Base-by-base conservation (phyloP, 2,329 filamentous ascomycete genomes). In the Ophiostoma sp. region DNA sequence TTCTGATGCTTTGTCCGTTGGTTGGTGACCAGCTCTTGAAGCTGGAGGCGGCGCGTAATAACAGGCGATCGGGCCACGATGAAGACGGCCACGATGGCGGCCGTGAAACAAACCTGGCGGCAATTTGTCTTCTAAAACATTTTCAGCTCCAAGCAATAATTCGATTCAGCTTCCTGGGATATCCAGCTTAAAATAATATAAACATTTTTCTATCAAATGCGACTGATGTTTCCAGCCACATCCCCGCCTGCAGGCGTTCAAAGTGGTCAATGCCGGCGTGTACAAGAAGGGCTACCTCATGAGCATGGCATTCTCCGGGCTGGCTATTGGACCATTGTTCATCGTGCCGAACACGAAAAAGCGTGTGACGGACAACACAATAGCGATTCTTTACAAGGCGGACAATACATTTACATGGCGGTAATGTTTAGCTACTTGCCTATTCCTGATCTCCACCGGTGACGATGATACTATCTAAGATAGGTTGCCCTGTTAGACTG, bases 21-120 rank as follows among this genome's bases (percentile, higher is more conserved):
- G 15, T 62, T 20, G 57, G 15, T 62, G 5, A 3, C 27, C 27
- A 33, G 57, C 27, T 35, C 27, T 17, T 33, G 17, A 15, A 31
- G 65, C 39, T 67, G 39, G 20, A 5, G 17, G 7, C 44, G 54
- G 69, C 69, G 69, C 69, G 57, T 70, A 70, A 35, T 41, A 60
- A 70, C 39, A 68, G 69, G 69, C 20, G 54, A 48, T 31, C 57
- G 57, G 33, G 15, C 27, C 31, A 41, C 31, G n/a, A 57, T 44
- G 66, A 52, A 39, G 69, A 36, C 39, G 69, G 54, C 36, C 52
- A 35, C 35, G 35, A 65, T 23, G 10, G 62, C 54, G 69, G 39
- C 36, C 60, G 20, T 68, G 36, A 68, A 67, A 67, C 66, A 35
- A 7, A 17, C 27, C 57, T 62, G 57, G 57, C 57, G 57, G 57